Evolutionary conservation across 2,329 filamentous ascomycete genomes (phyloP).

Genomic region (Raffaelea arxii): DNA sequence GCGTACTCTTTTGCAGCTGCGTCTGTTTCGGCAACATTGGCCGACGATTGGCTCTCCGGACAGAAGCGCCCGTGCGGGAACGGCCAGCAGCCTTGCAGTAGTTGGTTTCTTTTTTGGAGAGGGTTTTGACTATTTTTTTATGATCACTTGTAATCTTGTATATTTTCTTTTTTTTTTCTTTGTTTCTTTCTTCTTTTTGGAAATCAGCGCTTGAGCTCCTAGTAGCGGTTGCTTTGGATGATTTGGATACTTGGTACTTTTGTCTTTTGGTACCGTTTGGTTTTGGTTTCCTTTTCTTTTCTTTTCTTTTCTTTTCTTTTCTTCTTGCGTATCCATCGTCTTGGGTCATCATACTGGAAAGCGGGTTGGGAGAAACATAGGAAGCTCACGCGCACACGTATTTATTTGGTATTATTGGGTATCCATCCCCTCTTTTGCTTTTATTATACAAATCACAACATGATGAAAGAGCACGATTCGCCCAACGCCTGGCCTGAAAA

Average conservation of each 20-base stretch:
- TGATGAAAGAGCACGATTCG: too few relatives aligned
- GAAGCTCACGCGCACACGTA: too few relatives aligned
- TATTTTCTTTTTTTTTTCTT: background rate
- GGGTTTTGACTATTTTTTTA: background rate
- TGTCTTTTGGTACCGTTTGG: background rate
- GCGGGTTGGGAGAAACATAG: too few relatives aligned
- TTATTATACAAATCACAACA: too few relatives aligned
- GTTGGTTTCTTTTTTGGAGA: background rate
- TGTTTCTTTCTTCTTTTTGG: background rate
- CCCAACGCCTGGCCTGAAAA: too few relatives aligned
- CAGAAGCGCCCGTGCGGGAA: background rate
- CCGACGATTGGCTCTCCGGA: constrained; percentile 54
- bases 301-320: background rate
- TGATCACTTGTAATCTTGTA: too few relatives aligned
- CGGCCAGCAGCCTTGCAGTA: background rate
- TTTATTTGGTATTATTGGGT: too few relatives aligned
- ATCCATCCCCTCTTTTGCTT: too few relatives aligned
- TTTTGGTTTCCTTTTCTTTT: constrained; percentile 1
- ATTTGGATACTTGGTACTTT: too few relatives aligned
- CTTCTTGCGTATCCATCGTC: background rate
- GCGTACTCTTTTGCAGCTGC: constrained; percentile 88
- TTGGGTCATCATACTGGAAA: background rate
- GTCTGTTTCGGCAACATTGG: constrained; percentile 97
- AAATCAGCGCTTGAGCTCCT: background rate
- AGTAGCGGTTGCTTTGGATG: too few relatives aligned